Conservation (phyloP, 2,329 filamentous ascomycete species). For the Elsinoe necatrix region DNA sequence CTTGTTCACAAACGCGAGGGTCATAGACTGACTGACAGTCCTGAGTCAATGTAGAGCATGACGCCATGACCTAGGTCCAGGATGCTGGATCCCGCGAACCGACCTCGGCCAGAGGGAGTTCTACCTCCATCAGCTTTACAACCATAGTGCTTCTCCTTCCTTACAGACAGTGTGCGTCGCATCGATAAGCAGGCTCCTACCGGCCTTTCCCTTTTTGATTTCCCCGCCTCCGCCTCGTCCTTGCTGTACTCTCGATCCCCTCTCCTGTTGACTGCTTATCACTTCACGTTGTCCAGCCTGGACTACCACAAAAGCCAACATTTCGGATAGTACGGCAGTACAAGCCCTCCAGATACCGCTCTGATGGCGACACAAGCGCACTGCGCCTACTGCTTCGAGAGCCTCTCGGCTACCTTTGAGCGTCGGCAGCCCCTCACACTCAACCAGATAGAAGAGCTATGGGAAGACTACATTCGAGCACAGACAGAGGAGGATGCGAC, state of each 20-base stretch:
- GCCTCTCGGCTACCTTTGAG: conserved; percentile 66
- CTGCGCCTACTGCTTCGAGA: conserved; percentile 90
- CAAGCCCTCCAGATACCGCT: too few species aligned
- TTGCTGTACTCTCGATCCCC: not conserved
- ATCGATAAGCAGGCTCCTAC: not conserved
- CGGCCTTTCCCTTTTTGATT: not conserved
- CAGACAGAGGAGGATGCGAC: conserved; percentile 32
- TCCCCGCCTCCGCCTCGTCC: not conserved
- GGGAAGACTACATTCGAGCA: conserved; percentile 43
- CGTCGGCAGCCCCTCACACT: conserved; percentile 60
- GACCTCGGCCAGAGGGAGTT: too few species aligned
- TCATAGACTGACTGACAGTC: too few species aligned
- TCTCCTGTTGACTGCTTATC: too few species aligned
- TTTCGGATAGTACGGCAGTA: too few species aligned
- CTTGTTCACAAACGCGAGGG: too few species aligned
- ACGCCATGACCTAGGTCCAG: not conserved
- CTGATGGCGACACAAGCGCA: conserved; percentile 76
- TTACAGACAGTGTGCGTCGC: not conserved
- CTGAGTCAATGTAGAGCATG: not conserved
- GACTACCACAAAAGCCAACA: too few species aligned
- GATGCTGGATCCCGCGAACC: not conserved
- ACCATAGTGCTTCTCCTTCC: not conserved
- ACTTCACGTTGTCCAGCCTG: too few species aligned
- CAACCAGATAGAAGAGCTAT: conserved; percentile 60
- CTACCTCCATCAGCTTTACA: too few species aligned